Evolutionary conservation across 139 green algal species (phyloP), one percentile per base, ranked within the genome.

Genomic region (Gonium pectorale): DNA sequence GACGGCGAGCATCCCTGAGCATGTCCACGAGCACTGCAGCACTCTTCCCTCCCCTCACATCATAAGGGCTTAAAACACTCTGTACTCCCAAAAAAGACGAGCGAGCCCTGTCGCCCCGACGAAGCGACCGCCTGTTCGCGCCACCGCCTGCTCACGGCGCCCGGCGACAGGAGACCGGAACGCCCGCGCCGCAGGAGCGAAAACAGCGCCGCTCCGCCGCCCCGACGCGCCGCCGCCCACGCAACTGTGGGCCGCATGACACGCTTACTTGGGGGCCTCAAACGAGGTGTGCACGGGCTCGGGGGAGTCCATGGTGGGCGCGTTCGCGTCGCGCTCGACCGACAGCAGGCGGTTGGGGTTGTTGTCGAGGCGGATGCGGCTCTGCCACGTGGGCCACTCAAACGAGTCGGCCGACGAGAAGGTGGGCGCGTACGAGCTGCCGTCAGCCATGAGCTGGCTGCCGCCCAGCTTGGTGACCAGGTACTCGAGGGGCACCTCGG

Each of bases 401-500:
- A 85, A 77, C 15, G 46, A 49, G 46, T 85, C 64, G 0, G 60
- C 24, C n/a, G 31, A 40, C 27, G 11, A n/a, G 64, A 85, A 85
- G 21, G 35, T 67, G 41, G 79, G 79, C 22, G 79, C 79, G 79
- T 78, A 85, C 15, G 4, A 21, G 64, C 5, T 35, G 49, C 79
- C 79, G 44, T 85, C 79, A 19, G 7, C 21, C 79, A 85, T 77
- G 4, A 77, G 63, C 46, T 77, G 63, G 26, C 35, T 44, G 79
- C 80, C 80, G 40, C 80, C 80, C 80, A 86, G 68, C 80, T 86
- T 86, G 22, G 27, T 80, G 27, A 80, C 49, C 80, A 86, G 80
- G 80, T 86, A 86, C 67, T 79, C 52, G 11, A 80, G 67, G 29
- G 80, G 80, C 33, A 86, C 80, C 80, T 86, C 80, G 26, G 52